Base-by-base conservation (phyloP, 495 filamentous ascomycete genomes). In the Penicilliopsis zonata region DNA sequence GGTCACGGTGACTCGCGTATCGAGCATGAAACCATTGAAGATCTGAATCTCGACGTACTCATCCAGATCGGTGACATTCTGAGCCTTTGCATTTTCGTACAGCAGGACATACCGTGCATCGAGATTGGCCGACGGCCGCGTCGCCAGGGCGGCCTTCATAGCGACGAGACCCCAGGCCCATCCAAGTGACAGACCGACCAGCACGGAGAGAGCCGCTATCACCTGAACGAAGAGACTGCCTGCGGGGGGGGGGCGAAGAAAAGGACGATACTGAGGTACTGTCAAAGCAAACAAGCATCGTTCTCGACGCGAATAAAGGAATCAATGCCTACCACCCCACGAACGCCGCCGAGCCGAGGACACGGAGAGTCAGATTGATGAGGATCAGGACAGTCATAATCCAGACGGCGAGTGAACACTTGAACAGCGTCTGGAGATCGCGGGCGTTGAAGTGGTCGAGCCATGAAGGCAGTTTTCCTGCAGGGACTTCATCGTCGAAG, bases 361-460 rank as follows among this genome's bases (percentile, higher is more conserved):
- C 40, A 0, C 9, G 17, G 28, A 60, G 35, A 1, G 54, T 46
- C 5, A 58, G 52, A 8, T 21, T 30, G 29, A 67, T 67, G 20
- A 64, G 50, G 7, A 65, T 55, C 38, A 67, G 38, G 20, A 67
- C 38, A 3, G 45, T 47, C 1, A 53, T 54, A 21, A 65, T 52
- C 61, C 61, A 67, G 15, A 47, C 53, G 5, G 55, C 61, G 4
- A 60, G 41, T 27, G 46, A 53, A 24, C 61, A 67, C 18, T 59
- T 57, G 32, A 65, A 60, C 12, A 62, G 39, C 14, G 55, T 46
- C 44, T 65, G 63, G 20, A 67, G 40, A 29, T 66, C 60, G 41
- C 53, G 57, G 4, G 37, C 50, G 44, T 62, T 63, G 54, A 63
- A 63, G 34, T 65, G 61, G 32, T 64, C 50, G 14, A 64, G 43